phyloP scores from a whole-genome alignment of 768 basidiomycete genomes.

The Hebeloma cylindrosporum region DNA sequence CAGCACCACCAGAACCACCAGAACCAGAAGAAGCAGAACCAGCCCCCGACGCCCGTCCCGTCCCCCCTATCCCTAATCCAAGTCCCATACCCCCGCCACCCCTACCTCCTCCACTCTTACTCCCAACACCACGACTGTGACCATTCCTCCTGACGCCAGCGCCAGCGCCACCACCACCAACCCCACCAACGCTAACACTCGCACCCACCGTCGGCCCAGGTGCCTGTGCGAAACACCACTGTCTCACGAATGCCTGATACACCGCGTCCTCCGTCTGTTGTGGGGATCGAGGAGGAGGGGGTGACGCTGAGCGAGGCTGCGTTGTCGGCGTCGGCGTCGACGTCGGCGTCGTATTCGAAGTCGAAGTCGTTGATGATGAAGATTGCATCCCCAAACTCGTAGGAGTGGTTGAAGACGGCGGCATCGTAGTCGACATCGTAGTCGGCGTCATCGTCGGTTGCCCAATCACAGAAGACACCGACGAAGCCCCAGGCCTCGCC shows the following conservation, averaged over 20 bases:
- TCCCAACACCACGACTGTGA: too few relatives aligned
- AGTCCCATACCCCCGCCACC: too few relatives aligned
- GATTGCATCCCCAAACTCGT: neutral
- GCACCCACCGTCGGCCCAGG: slow-evolving; percentile 22
- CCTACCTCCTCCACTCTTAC: too few relatives aligned
- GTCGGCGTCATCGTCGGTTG: too few relatives aligned
- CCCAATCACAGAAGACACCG: neutral
- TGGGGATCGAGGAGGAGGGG: slow-evolving; percentile 1
- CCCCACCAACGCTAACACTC: slow-evolving; percentile 2
- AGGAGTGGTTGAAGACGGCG: slow-evolving; percentile 2
- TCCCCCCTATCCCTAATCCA: too few relatives aligned
- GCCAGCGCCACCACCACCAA: too few relatives aligned
- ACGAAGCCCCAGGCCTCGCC: neutral
- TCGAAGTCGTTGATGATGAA: neutral
- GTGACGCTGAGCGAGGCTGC: neutral
- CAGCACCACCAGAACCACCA: too few relatives aligned
- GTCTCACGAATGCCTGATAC: slow-evolving; percentile 61
- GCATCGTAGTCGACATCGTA: neutral
- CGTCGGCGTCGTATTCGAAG: neutral
- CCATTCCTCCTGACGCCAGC: too few relatives aligned
- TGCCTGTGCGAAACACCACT: slow-evolving; percentile 70
- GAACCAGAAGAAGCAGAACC: too few relatives aligned
- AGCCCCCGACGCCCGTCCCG: too few relatives aligned
- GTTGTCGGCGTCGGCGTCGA: slow-evolving; percentile 1
- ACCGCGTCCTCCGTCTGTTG: slow-evolving; percentile 28